phyloP scores from a whole-genome alignment of 108 stramenopile genomes.

The Nannochloropsis gaditana region DNA sequence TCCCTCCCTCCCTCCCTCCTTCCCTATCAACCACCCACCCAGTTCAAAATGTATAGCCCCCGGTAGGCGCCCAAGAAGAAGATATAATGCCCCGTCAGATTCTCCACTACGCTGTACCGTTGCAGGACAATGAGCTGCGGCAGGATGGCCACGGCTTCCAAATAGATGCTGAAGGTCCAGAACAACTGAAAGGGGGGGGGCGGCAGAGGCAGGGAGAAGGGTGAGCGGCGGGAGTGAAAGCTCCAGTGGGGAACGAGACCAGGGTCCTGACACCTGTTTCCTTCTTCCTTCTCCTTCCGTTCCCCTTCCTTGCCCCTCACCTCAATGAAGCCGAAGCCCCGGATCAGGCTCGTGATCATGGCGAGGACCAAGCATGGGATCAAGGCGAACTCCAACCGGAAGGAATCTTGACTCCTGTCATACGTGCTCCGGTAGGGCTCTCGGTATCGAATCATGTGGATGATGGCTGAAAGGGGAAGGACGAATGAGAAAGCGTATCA shows the following conservation, averaged over 20 bases:
- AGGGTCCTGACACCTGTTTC: background rate
- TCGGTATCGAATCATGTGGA: constrained; percentile 28
- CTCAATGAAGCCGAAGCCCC: constrained; percentile 53
- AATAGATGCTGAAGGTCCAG: constrained; percentile 93
- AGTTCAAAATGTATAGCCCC: constrained; percentile 96
- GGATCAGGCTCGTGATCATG: constrained; percentile 65
- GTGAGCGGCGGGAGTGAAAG: too few species aligned
- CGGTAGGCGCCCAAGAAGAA: constrained; percentile 95
- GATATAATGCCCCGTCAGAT: constrained; percentile 95
- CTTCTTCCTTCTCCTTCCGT: background rate
- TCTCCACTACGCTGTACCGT: constrained; percentile 91
- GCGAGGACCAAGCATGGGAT: constrained; percentile 80
- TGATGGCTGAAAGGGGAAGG: background rate
- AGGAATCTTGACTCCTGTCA: constrained; percentile 91
- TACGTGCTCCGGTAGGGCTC: constrained; percentile 89
- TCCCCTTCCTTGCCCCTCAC: background rate
- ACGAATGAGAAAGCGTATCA: too few species aligned
- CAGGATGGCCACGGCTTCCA: constrained; percentile 89
- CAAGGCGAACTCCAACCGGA: constrained; percentile 89
- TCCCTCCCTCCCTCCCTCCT: background rate
- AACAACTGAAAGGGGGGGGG: constrained; percentile 56
- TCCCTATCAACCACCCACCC: constrained; percentile 45
- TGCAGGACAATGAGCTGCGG: constrained; percentile 96
- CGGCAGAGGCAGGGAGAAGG: background rate
- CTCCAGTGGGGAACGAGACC: too few species aligned